Evolutionary conservation across 306 rosid species (phyloP).

Genomic region (Acmispon strigosus): DNA sequence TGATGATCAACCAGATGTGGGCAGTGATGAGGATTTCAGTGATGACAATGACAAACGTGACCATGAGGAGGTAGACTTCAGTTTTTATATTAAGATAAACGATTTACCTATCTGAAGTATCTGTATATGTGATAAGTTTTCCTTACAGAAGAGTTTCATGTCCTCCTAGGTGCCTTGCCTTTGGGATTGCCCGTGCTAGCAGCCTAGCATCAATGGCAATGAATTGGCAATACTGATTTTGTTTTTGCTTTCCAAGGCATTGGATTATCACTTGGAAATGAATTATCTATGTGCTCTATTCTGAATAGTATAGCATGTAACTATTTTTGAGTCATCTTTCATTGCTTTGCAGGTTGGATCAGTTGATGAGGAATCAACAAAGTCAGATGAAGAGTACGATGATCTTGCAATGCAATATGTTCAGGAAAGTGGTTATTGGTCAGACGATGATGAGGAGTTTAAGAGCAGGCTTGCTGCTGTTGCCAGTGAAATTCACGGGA

Average conservation of each 20-base stretch:
- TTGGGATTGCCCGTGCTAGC: neutral
- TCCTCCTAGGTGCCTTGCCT: neutral
- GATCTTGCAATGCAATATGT: constrained; percentile 81
- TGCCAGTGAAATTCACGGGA: constrained; percentile 23
- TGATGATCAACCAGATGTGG: constrained; percentile 66
- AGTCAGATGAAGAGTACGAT: constrained; percentile 93
- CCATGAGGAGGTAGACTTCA: constrained; percentile 64
- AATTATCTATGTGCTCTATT: neutral
- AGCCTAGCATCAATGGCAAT: neutral
- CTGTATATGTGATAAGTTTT: neutral
- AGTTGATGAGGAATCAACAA: constrained; percentile 90
- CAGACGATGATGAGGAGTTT: constrained; percentile 41
- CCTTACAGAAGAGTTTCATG: neutral
- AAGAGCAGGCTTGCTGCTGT: constrained; percentile 25
- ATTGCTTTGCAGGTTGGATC: constrained; percentile 62
- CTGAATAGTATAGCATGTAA: neutral
- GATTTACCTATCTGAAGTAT: neutral
- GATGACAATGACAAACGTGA: constrained; percentile 47
- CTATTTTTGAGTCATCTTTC: neutral
- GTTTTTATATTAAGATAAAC: neutral
- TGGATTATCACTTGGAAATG: neutral
- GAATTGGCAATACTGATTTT: neutral
- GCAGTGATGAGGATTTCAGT: constrained; percentile 82
- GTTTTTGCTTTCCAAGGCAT: neutral
- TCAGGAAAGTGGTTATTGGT: constrained; percentile 49